Base-by-base conservation (phyloP, 2,329 filamentous ascomycete species). In the Trichoderma guizhouense region DNA sequence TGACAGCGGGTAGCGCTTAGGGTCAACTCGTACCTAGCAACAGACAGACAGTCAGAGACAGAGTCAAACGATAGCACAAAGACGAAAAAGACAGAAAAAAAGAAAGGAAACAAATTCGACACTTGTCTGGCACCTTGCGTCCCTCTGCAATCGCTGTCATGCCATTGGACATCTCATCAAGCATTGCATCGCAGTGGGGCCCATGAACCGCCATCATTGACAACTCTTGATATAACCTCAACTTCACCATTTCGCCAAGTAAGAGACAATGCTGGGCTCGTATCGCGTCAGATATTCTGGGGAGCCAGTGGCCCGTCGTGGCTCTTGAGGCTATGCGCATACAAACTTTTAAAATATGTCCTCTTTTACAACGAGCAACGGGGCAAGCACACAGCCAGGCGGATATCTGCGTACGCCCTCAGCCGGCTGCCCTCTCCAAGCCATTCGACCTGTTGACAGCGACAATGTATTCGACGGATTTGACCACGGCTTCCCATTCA, bases 11-110 rank as follows among this genome's bases (percentile, higher is more conserved):
- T 88, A 88, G 87, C 86, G 85, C 86, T 86, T 85, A 82, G 85
- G 83, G 84, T 84, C 84, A 89, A 87, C 88, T 88, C 87, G 87
- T 88, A 89, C 87, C 88, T 92, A 92, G 90, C 82, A 82, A 82
- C 82, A 81, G 76, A 82, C 82, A 81, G 76, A 80, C 79, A 81
- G 74, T 73, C 77, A 77, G 74, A 74, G 74, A 79, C 75, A 81
- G 75, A 82, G 78, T 78, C 89, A 89, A 89, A 90, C 88, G 90
- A 90, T 93, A 92, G 91, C 90, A 91, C 88, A 91, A 85, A 82
- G 84, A 81, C 83, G 74, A 65, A 70, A 73, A 67, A 73, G 69
- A 73, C 60, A 72, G 65, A 66, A 69, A 62, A 57, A 74, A 81
- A 79, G 80, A 81, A 65, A 69, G 36, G 72, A 82, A 79, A 80